These are phyloP conservation scores for Colletotrichum lindemuthianum DNA, from an alignment of 2,329 filamentous ascomycete species.

Conservation along the genomic window DNA sequence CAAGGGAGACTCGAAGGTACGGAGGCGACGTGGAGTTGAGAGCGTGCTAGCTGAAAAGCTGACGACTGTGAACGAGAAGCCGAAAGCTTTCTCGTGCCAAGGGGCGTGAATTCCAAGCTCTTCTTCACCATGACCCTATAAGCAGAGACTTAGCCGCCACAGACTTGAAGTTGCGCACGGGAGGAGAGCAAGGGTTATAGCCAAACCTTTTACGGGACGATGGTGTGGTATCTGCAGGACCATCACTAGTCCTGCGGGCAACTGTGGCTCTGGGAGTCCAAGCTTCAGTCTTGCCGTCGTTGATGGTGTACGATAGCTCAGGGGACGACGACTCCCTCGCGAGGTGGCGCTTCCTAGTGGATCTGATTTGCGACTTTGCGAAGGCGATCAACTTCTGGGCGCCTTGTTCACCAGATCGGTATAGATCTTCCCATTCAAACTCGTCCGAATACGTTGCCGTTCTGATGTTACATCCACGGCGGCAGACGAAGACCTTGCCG, in stretches of 20 bases:
- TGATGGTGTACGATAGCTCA: slow-evolving; percentile 44
- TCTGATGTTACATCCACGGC: slow-evolving; percentile 87
- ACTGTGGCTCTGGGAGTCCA: slow-evolving; percentile 36
- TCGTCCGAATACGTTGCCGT: slow-evolving; percentile 93
- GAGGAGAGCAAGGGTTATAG: not conserved
- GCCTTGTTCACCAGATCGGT: slow-evolving; percentile 71
- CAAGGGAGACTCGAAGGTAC: slow-evolving; percentile 91
- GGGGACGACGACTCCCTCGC: slow-evolving; percentile 41
- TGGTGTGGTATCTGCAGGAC: slow-evolving; percentile 41
- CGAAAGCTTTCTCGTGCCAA: slow-evolving; percentile 88
- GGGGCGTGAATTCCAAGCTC: slow-evolving; percentile 91
- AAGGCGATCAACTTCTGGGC: slow-evolving; percentile 73
- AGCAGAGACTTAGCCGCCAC: not conserved
- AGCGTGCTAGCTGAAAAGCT: slow-evolving; percentile 91
- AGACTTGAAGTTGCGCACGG: too few species aligned
- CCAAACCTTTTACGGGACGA: slow-evolving; percentile 65
- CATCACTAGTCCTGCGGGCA: slow-evolving; percentile 16
- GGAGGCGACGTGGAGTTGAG: slow-evolving; percentile 90
- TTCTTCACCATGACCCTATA: slow-evolving; percentile 78
- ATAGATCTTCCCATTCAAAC: slow-evolving; percentile 91
- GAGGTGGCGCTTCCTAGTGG: slow-evolving; percentile 63
- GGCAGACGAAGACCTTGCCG: slow-evolving; percentile 90
- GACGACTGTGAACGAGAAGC: slow-evolving; percentile 80
- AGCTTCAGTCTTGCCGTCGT: slow-evolving; percentile 39
- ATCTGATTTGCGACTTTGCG: slow-evolving; percentile 78